A percentile compares a stretch with the other conserved stretches of the same genome.
Evolutionary conservation across 345 rosid species (phyloP).

Genomic region (Salix arbutifolia): DNA sequence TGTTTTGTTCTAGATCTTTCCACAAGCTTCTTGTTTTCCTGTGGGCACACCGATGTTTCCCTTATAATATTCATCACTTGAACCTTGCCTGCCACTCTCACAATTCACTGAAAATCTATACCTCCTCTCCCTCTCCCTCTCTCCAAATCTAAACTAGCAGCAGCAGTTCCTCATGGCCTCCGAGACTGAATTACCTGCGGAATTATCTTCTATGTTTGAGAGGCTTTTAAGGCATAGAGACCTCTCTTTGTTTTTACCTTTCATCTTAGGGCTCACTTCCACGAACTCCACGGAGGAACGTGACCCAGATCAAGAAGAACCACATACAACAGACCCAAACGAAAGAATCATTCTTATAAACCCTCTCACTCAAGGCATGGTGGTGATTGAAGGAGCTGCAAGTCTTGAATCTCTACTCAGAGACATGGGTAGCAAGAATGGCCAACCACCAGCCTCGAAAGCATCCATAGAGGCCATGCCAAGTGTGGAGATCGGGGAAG

Average conservation of each 20-base stretch:
- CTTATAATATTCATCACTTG: background rate
- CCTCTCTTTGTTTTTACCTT: slow-evolving; percentile 40
- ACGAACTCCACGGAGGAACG: background rate
- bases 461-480: slow-evolving; percentile 67
- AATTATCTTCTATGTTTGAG: slow-evolving; percentile 34
- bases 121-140: background rate
- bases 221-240: slow-evolving; percentile 37
- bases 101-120: background rate
- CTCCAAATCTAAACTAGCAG: background rate
- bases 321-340: slow-evolving; percentile 2
- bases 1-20: slow-evolving; percentile 19
- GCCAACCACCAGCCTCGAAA: slow-evolving; percentile 75
- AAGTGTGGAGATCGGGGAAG: slow-evolving; percentile 35
- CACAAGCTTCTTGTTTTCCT: slow-evolving; percentile 3
- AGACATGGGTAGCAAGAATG: slow-evolving; percentile 29
- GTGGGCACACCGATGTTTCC: background rate
- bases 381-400: slow-evolving; percentile 48
- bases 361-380: slow-evolving; percentile 64
- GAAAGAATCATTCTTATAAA: slow-evolving; percentile 59
- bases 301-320: slow-evolving; percentile 31
- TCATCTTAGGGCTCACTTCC: slow-evolving; percentile 48
- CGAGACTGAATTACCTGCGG: background rate
- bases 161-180: slow-evolving; percentile 12
- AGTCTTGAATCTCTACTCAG: slow-evolving; percentile 44
- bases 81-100: accelerated